These are phyloP conservation scores for Scytalidium sp. DNA, from an alignment of 2,329 filamentous ascomycete genomes.

Conservation along the genomic window DNA sequence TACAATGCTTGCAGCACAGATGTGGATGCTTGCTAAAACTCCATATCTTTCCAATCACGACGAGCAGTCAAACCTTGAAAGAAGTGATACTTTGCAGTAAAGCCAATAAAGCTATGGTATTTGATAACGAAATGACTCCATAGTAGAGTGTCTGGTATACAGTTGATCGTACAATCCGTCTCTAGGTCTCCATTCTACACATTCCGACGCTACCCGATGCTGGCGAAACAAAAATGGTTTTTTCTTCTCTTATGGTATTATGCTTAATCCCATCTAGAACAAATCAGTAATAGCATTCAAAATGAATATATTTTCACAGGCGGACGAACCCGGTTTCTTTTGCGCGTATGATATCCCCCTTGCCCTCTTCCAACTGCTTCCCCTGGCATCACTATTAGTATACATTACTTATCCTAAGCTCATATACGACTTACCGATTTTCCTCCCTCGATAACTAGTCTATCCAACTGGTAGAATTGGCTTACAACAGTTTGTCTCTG, in stretches of 20 bases:
- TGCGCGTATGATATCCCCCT: conserved; percentile 63
- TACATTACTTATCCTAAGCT: conserved; percentile 12
- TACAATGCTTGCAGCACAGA: no score
- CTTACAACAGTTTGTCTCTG: conserved; percentile 94
- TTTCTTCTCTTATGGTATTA: not conserved
- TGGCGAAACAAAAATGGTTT: conserved; percentile 2
- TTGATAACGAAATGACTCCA: not conserved
- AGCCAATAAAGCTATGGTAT: not conserved
- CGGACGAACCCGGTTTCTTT: conserved; percentile 71
- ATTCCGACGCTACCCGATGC: not conserved
- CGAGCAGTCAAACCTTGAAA: not conserved
- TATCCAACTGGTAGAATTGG: conserved; percentile 90
- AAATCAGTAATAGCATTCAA: conserved; percentile 7
- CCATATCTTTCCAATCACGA: no score
- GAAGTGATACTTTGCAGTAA: not conserved
- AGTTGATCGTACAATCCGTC: not conserved
- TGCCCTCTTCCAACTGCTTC: conserved; percentile 66
- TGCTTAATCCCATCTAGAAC: conserved; percentile 28
- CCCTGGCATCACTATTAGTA: conserved; percentile 42
- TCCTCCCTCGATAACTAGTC: conserved; percentile 86
- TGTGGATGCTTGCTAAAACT: no score
- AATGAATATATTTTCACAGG: not conserved
- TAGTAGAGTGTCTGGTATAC: not conserved
- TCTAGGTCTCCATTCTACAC: not conserved
- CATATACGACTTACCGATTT: conserved; percentile 58